A percentile compares a stretch with the other conserved stretches of the same genome.
Conservation (phyloP, 179 eudicot genomes). For the Heliamphora pulchella region DNA sequence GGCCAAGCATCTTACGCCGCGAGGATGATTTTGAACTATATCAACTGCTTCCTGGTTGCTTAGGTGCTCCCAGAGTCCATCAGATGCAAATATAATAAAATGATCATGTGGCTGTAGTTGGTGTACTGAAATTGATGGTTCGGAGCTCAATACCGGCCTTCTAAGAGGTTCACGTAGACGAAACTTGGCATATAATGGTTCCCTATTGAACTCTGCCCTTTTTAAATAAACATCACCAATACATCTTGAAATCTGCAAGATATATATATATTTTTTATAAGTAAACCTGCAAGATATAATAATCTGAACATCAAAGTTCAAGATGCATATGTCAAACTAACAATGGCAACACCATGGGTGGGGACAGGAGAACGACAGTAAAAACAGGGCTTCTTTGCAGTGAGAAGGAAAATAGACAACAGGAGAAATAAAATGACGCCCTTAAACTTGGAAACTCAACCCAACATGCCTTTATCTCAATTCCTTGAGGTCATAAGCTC, state of each 20-base stretch:
- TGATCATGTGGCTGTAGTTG: slow-evolving; percentile 72
- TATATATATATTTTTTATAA: not conserved
- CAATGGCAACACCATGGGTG: not conserved
- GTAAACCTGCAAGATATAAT: slow-evolving; percentile 41
- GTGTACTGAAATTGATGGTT: slow-evolving; percentile 66
- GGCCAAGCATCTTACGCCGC: slow-evolving; percentile 44
- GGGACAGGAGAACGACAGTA: too few species aligned
- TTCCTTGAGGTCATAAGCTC: not conserved
- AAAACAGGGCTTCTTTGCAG: not conserved
- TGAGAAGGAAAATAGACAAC: not conserved
- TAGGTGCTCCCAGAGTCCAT: slow-evolving; percentile 97
- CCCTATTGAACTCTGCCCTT: slow-evolving; percentile 77
- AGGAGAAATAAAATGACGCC: not conserved
- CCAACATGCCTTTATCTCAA: not conserved
- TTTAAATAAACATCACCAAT: slow-evolving; percentile 87
- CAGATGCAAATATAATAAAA: slow-evolving; percentile 88
- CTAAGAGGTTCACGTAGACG: slow-evolving; percentile 73
- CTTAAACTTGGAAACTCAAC: not conserved
- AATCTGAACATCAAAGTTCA: not conserved
- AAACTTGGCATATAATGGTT: slow-evolving; percentile 72
- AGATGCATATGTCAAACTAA: slow-evolving; percentile 1
- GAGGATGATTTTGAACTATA: slow-evolving; percentile 69
- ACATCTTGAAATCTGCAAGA: slow-evolving; percentile 73
- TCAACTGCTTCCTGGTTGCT: slow-evolving; percentile 88
- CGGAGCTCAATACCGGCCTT: slow-evolving; percentile 80